phyloP scores from a whole-genome alignment of 768 basidiomycete genomes.

The Rhizopogon vinicolor region DNA sequence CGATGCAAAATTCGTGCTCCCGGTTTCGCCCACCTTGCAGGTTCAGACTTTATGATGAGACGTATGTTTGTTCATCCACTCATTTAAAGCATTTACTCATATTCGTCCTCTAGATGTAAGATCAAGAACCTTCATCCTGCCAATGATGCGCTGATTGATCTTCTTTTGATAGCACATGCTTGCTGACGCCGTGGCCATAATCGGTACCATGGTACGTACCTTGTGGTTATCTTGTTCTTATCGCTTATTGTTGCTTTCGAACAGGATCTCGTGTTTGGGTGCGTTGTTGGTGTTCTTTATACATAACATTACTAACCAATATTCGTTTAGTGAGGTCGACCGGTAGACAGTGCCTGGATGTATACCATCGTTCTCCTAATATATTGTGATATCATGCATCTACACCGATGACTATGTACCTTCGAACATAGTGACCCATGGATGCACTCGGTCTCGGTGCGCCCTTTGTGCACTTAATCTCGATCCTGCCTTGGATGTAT shows the following conservation, averaged over 20 bases:
- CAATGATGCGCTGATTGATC: constrained; percentile 9
- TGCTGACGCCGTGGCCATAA: constrained; percentile 93
- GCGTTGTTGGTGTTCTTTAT: constrained; percentile 29
- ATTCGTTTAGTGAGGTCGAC: constrained; percentile 22
- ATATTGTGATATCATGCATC: background rate
- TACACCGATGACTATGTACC: background rate
- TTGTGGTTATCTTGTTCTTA: constrained; percentile 1
- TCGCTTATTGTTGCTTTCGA: constrained; percentile 7
- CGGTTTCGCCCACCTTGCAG: constrained; percentile 93
- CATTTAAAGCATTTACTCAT: constrained; percentile 2
- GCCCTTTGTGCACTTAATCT: no score
- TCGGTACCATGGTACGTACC: constrained; percentile 87
- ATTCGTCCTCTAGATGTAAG: constrained; percentile 33
- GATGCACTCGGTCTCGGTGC: no score
- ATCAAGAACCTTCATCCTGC: background rate
- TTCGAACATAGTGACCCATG: no score
- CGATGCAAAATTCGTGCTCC: constrained; percentile 96
- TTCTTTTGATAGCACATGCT: constrained; percentile 65
- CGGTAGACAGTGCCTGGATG: constrained; percentile 20
- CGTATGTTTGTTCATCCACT: constrained; percentile 41
- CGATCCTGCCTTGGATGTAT: no score
- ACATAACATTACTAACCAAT: background rate
- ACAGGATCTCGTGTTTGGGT: constrained; percentile 92
- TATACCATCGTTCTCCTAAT: background rate
- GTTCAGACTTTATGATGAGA: constrained; percentile 98